Evolutionary conservation across 1,284 basidiomycete species (phyloP).

Genomic region (Gomphus bonarii): DNA sequence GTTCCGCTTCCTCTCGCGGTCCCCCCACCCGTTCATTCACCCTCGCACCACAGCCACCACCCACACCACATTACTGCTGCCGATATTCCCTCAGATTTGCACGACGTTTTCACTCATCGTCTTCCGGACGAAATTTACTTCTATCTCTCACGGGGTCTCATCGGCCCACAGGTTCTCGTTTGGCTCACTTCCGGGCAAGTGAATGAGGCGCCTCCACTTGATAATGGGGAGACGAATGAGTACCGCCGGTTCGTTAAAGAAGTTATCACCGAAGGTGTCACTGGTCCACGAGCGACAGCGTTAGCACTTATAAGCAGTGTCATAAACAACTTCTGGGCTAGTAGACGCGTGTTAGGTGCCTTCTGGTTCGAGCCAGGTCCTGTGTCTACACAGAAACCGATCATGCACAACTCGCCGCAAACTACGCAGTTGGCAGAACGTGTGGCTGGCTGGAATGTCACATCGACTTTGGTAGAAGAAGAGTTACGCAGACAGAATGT

Average conservation of each 20-base stretch:
- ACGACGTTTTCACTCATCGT: slow-evolving; percentile 92
- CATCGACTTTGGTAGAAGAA: slow-evolving; percentile 81
- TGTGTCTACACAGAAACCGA: slow-evolving; percentile 32
- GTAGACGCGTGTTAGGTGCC: slow-evolving; percentile 54
- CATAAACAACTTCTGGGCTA: slow-evolving; percentile 70
- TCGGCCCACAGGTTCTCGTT: slow-evolving; percentile 80
- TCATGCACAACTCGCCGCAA: slow-evolving; percentile 67
- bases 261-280: slow-evolving; percentile 87
- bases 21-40: slow-evolving; percentile 32
- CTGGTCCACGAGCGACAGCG: slow-evolving; percentile 84
- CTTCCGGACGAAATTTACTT: slow-evolving; percentile 96
- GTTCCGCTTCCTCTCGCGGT: slow-evolving; percentile 81
- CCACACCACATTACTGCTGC: slow-evolving; percentile 60
- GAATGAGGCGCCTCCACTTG: slow-evolving; percentile 82
- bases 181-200: slow-evolving; percentile 85
- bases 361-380: slow-evolving; percentile 70
- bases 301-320: slow-evolving; percentile 78
- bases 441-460: slow-evolving; percentile 89
- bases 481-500: slow-evolving; percentile 95
- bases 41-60: slow-evolving; percentile 33
- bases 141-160: slow-evolving; percentile 87
- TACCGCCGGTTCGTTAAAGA: slow-evolving; percentile 94
- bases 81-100: slow-evolving; percentile 86
- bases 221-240: slow-evolving; percentile 91
- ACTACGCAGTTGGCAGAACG: slow-evolving; percentile 84